Evolutionary conservation across 2,329 filamentous ascomycete species (phyloP).

Genomic region (Graphilbum fragrans): DNA sequence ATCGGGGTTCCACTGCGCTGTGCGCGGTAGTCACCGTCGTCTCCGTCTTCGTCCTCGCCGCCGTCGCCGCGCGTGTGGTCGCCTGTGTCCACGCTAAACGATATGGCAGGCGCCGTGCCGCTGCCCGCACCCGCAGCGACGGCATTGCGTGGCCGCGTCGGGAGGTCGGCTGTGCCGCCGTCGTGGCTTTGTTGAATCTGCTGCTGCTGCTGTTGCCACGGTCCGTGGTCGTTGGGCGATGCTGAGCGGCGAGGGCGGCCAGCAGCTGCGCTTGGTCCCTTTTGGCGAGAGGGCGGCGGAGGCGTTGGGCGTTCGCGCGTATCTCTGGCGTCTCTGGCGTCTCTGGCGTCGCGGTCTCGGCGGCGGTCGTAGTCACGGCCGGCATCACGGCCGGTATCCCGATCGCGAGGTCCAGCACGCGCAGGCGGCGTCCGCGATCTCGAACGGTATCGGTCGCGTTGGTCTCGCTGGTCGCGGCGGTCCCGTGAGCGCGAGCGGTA

Average conservation of each 20-base stretch:
- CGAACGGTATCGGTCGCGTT: background rate
- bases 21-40: constrained; percentile 37
- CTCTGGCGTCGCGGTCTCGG: background rate
- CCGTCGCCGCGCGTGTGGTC: too few relatives aligned
- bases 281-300: background rate
- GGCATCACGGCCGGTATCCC: background rate
- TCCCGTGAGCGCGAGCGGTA: constrained; percentile 9
- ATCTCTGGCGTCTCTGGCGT: background rate
- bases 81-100: constrained; percentile 10
- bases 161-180: background rate
- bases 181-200: background rate
- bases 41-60: constrained; percentile 50
- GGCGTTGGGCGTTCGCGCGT: background rate
- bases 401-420: background rate
- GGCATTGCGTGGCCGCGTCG: constrained; percentile 5
- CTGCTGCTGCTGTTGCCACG: background rate
- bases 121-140: too few relatives aligned
- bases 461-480: background rate
- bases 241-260: background rate
- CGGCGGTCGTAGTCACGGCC: constrained; percentile 4
- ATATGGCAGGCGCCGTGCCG: constrained; percentile 3
- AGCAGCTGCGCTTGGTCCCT: background rate
- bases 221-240: background rate
- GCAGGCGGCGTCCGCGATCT: background rate
- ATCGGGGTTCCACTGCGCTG: too few relatives aligned